Evolutionary conservation across 805 yeast species (phyloP), one percentile per base, ranked within the genome.

Genomic region (Dipodascus albidus): DNA sequence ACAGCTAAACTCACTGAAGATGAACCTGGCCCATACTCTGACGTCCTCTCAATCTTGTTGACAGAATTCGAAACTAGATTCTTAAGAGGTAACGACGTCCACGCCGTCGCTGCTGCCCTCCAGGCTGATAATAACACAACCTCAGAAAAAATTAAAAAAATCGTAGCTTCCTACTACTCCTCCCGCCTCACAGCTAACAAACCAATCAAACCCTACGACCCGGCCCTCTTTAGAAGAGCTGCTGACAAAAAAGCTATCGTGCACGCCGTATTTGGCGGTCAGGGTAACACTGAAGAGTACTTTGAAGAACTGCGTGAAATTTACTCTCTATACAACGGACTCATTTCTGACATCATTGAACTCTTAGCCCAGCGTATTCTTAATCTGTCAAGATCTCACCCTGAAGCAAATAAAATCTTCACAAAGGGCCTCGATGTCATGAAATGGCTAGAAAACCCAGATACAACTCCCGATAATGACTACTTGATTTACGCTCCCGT

Each of bases 211-310:
- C 71, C 72, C 58, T 74, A 77, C 57, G 76, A 71, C 51, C 74
- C 82, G 22, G 82, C 85, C 51, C 75, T 91, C 55, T 77, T 88
- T 67, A 75, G 81, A 57, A 79, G 78, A n/a, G 65, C 73, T 51
- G 74, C 75, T 55, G 72, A 75, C 47, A 51, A 54, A 3, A 70
- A 76, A 51, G 87, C 90, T 48, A 74, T 76, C 56, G 70, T 90
- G 54, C 81, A 78, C 56, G 96, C 97, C 58, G 82, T 93, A 61
- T 93, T 91, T 64, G 99, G 99, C 68, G 99, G 99, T 65, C 99
- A 93, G 75, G 99, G 99, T 72, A 91, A 88, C 74, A 83, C 95
- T 52, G 98, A 93, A 67, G 97, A 93, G 68, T 93, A 88, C 75
- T 93, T 93, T 63, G 96, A 90, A 68, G 99, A 93, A 75, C 79